Conservation (phyloP, 1,284 basidiomycete species). For the Earliella scabrosa region DNA sequence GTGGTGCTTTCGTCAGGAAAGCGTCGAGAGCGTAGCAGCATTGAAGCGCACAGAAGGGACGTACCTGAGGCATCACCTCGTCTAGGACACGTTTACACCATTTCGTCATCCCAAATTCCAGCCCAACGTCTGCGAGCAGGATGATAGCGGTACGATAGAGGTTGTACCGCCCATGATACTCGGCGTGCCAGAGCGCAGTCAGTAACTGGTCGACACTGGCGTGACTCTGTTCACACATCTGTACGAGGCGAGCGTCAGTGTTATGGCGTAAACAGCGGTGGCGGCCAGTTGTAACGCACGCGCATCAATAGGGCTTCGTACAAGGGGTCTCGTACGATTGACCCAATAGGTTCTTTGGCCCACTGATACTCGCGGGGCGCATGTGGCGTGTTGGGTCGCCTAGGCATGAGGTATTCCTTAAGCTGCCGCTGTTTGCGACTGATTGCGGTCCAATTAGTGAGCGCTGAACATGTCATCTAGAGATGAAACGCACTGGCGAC, state of each 20-base stretch:
- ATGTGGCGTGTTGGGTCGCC: slow-evolving; percentile 55
- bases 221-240: slow-evolving; percentile 60
- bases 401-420: slow-evolving; percentile 64
- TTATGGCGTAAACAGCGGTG: slow-evolving; percentile 3
- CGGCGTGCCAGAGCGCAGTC: slow-evolving; percentile 75
- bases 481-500: slow-evolving; percentile 56
- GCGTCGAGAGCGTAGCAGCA: neutral
- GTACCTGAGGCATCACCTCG: slow-evolving; percentile 79
- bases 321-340: slow-evolving; percentile 63
- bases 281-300: slow-evolving; percentile 43
- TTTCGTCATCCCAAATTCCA: slow-evolving; percentile 77
- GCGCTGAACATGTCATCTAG: neutral
- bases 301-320: slow-evolving; percentile 66
- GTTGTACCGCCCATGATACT: slow-evolving; percentile 71
- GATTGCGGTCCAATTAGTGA: neutral
- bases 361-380: slow-evolving; percentile 58
- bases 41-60: slow-evolving; percentile 7
- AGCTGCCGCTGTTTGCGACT: slow-evolving; percentile 69
- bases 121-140: slow-evolving; percentile 73
- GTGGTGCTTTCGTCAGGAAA: neutral
- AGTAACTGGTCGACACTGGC: slow-evolving; percentile 67
- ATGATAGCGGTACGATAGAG: slow-evolving; percentile 70
- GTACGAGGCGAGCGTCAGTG: too few relatives aligned
- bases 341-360: slow-evolving; percentile 36
- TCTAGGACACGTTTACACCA: slow-evolving; percentile 66